Conservation (phyloP, 495 filamentous ascomycete genomes). For the Neurospora sp. region DNA sequence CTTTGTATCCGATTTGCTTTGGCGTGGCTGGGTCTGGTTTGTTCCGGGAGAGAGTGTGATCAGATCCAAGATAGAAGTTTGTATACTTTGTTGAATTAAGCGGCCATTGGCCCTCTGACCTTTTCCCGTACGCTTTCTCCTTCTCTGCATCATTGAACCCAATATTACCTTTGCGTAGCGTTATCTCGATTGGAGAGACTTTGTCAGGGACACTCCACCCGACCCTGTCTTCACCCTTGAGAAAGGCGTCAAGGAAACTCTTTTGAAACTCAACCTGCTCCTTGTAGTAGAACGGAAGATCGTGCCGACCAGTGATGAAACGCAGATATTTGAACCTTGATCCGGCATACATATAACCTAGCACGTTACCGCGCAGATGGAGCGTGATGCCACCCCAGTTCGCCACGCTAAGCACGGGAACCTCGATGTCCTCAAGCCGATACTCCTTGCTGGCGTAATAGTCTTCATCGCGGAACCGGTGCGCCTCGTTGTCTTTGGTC, state of each 20-base stretch:
- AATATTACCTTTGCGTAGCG: slow-evolving; percentile 51
- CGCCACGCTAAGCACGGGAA: slow-evolving; percentile 51
- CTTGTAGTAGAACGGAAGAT: slow-evolving; percentile 60
- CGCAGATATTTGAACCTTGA: slow-evolving; percentile 55
- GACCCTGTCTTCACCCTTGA: slow-evolving; percentile 48
- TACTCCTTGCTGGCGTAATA: slow-evolving; percentile 56
- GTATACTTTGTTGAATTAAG: slow-evolving; percentile 51
- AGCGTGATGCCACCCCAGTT: slow-evolving; percentile 59
- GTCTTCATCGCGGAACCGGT: slow-evolving; percentile 46
- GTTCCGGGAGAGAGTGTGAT: slow-evolving; percentile 23
- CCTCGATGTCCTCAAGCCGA: slow-evolving; percentile 49
- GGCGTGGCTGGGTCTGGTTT: slow-evolving; percentile 6
- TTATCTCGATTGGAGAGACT: slow-evolving; percentile 44
- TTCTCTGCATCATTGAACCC: slow-evolving; percentile 51
- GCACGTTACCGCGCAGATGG: slow-evolving; percentile 55
- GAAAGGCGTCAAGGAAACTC: slow-evolving; percentile 57
- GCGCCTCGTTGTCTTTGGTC: slow-evolving; percentile 43
- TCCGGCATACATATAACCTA: slow-evolving; percentile 49
- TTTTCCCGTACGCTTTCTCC: slow-evolving; percentile 39
- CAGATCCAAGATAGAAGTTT: slow-evolving; percentile 40
- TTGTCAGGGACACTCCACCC: slow-evolving; percentile 49
- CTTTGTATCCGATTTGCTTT: slow-evolving; percentile 41
- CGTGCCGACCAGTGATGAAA: slow-evolving; percentile 59
- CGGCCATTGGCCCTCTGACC: slow-evolving; percentile 54
- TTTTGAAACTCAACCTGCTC: slow-evolving; percentile 55